These are phyloP conservation scores for Exophiala sideris DNA, from an alignment of 2,329 filamentous ascomycete genomes.

Conservation along the genomic window DNA sequence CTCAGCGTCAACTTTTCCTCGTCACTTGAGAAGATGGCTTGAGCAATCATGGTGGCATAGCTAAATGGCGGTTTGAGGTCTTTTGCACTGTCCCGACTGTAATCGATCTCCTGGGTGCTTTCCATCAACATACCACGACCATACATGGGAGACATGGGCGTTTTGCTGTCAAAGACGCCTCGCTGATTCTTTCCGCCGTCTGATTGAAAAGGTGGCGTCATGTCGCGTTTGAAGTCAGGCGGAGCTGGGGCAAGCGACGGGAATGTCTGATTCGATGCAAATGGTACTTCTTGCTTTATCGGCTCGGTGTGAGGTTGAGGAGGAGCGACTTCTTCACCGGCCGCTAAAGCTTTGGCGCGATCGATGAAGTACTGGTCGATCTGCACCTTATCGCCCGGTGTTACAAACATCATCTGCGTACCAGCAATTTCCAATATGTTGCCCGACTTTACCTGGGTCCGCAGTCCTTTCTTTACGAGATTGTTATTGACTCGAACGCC, in stretches of 20 bases:
- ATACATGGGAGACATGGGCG: conserved; percentile 47
- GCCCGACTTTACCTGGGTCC: conserved; percentile 71
- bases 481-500: conserved; percentile 77
- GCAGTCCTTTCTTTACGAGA: conserved; percentile 63
- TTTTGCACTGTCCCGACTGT: conserved; percentile 74
- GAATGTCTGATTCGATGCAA: conserved; percentile 13
- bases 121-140: conserved; percentile 53
- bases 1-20: conserved; percentile 88
- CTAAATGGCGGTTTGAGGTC: conserved; percentile 95
- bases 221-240: conserved; percentile 42
- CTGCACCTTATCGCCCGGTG: conserved; percentile 70
- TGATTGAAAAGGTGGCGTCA: conserved; percentile 27
- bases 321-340: conserved; percentile 39
- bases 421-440: conserved; percentile 88
- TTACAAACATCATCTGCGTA: conserved; percentile 97
- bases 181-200: conserved; percentile 29
- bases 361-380: conserved; percentile 69
- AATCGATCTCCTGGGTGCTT: conserved; percentile 52
- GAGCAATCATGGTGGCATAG: conserved; percentile 94
- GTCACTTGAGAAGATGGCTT: conserved; percentile 82
- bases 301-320: conserved; percentile 40
- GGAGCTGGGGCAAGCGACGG: conserved; percentile 41
- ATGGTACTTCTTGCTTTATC: conserved; percentile 10
- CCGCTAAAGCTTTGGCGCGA: conserved; percentile 54
- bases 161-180: conserved; percentile 34